These are phyloP conservation scores for Phytophthora cryptogea DNA, from an alignment of 352 stramenopile species.

Conservation along the genomic window DNA sequence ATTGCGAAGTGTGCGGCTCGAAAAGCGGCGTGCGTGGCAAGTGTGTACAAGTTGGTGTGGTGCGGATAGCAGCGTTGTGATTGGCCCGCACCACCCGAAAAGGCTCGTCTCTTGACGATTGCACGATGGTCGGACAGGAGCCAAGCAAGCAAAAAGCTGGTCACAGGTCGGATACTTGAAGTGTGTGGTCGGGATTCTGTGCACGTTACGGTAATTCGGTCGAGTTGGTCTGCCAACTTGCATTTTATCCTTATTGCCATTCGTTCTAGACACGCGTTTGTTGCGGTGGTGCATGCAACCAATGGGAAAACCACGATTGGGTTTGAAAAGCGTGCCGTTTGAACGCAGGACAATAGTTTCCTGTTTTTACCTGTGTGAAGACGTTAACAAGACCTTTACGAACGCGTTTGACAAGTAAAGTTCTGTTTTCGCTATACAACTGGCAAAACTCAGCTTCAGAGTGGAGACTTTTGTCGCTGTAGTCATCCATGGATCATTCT, in stretches of 20 bases:
- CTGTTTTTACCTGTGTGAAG: background rate
- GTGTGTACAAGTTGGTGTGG: constrained; percentile 1
- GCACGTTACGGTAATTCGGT: background rate
- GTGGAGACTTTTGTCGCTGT: background rate
- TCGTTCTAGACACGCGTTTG: background rate
- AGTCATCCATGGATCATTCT: background rate
- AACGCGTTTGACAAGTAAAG: background rate
- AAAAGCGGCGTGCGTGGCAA: constrained; percentile 1
- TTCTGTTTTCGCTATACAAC: background rate
- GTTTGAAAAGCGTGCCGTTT: background rate
- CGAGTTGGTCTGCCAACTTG: background rate
- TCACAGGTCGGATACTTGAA: background rate
- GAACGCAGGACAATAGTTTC: background rate
- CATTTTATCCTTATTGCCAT: background rate
- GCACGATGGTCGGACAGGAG: too few relatives aligned
- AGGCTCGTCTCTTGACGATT: too few relatives aligned
- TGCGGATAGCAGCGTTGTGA: background rate
- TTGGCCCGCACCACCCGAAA: background rate
- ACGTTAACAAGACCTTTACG: background rate
- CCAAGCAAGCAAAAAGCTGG: background rate
- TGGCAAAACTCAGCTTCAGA: too few relatives aligned
- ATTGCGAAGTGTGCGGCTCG: constrained; percentile 10
- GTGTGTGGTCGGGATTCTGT: background rate
- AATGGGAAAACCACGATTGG: too few relatives aligned
- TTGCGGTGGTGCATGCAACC: too few relatives aligned